Evolutionary conservation across 768 basidiomycete species (phyloP), one percentile per base, ranked within the genome.

Genomic region (Hygrophorus russula): DNA sequence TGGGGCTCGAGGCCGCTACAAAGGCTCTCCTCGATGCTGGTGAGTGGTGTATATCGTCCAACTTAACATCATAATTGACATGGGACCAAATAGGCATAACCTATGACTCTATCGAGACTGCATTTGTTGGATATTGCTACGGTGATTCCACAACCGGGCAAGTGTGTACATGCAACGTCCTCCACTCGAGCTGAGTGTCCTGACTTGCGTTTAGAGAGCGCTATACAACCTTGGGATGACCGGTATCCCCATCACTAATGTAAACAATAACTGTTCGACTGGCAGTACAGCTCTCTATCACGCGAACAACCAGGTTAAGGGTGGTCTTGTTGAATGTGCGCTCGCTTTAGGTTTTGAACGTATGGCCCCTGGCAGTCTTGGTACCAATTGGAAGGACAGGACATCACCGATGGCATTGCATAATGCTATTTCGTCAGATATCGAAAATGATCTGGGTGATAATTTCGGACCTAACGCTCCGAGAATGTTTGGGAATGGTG

Each of bases 201-300:
- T 37, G 46, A 46, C 44, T 8, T 18, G 20, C 34, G 11, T 38
- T 1, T 54, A 90, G 78, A 71, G 86, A 12, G 77, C 85, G 5
- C 65, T 91, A 14, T 91, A 90, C 61, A 80, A 78, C 56, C 76
- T 90, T 33, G 88, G 88, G 14, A 70, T 90, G 58, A 90, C 87
- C 0, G 70, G 77, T 28, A 89, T 91, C 46, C 87, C 88, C 0
- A 80, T 91, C 53, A 71, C 81, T 39, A 91, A 90, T 52, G 83
- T 90, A 34, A 89, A 87, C 66, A 90, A 90, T 62, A 86, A 86
- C 59, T 89, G 87, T 53, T 80, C 86, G 3, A 87, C 87, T 0
- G 87, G 86, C 3, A 82, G 80, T 39, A 71, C 82, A 0, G 86
- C 89, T 4, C 67, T 91, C 15, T 85, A 73, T 58, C 73, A 82